phyloP scores from a whole-genome alignment of 306 rosid species.

The Rosa rugosa region DNA sequence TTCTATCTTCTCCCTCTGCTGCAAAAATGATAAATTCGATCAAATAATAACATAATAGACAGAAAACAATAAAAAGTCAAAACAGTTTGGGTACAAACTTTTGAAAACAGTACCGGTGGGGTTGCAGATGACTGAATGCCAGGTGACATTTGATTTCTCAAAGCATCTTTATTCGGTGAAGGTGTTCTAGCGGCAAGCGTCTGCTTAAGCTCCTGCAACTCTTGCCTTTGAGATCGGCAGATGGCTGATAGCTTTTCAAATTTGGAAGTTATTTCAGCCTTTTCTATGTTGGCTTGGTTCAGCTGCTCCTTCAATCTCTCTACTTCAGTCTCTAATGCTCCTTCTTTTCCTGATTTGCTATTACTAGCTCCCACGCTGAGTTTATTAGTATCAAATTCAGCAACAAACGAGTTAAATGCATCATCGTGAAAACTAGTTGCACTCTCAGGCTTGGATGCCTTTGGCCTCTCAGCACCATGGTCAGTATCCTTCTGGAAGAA shows the following conservation, averaged over 20 bases:
- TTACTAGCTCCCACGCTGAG: slow-evolving; percentile 43
- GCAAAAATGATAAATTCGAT: background rate
- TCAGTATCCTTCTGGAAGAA: slow-evolving; percentile 50
- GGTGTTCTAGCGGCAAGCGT: slow-evolving; percentile 67
- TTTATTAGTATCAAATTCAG: slow-evolving; percentile 68
- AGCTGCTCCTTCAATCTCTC: slow-evolving; percentile 77
- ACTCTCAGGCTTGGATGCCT: slow-evolving; percentile 45
- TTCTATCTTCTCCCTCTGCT: slow-evolving; percentile 15
- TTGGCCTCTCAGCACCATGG: slow-evolving; percentile 31
- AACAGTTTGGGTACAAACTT: slow-evolving; percentile 5
- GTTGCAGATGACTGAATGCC: slow-evolving; percentile 45
- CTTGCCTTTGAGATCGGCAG: slow-evolving; percentile 94
- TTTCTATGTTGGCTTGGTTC: slow-evolving; percentile 65
- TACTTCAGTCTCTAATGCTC: slow-evolving; percentile 71
- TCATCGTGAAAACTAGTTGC: slow-evolving; percentile 52
- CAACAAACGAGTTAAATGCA: slow-evolving; percentile 75
- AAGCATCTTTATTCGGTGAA: slow-evolving; percentile 59
- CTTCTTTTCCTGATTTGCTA: slow-evolving; percentile 58
- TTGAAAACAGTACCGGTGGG: slow-evolving; percentile 38
- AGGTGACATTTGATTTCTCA: slow-evolving; percentile 43
- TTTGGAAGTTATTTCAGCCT: slow-evolving; percentile 83
- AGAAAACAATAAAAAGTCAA: slow-evolving; percentile 5
- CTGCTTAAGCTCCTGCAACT: slow-evolving; percentile 92
- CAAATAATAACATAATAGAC: slow-evolving; percentile 4
- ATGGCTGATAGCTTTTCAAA: slow-evolving; percentile 92